Conservation (phyloP, 495 filamentous ascomycete species). For the Trichocladium antarcticum region DNA sequence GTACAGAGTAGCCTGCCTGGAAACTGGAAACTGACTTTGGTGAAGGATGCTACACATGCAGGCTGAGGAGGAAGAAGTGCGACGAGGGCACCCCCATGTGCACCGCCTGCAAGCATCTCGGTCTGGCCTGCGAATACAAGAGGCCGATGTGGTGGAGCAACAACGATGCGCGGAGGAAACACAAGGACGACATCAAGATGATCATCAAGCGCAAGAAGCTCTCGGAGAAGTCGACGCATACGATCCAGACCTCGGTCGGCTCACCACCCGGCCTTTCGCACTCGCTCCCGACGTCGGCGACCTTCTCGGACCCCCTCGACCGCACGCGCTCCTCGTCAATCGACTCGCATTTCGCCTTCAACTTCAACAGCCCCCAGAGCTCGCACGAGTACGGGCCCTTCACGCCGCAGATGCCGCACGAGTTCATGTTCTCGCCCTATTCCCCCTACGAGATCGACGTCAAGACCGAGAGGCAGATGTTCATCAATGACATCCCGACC, state of each 20-base stretch:
- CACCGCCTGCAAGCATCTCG: conserved; percentile 78
- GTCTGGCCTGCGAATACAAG: conserved; percentile 87
- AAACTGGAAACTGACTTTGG: conserved; percentile 22
- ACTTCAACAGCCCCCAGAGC: conserved; percentile 55
- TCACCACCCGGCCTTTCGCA: conserved; percentile 73
- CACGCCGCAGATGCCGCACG: conserved; percentile 39
- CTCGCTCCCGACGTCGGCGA: conserved; percentile 69
- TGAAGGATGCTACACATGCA: conserved; percentile 93
- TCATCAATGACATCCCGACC: conserved; percentile 78
- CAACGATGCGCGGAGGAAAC: conserved; percentile 66
- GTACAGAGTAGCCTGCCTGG: neutral
- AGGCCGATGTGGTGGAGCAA: conserved; percentile 95
- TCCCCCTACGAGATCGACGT: conserved; percentile 89
- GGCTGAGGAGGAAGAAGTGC: conserved; percentile 92
- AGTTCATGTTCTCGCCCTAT: conserved; percentile 45
- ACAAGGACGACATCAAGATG: conserved; percentile 93
- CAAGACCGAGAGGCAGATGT: conserved; percentile 90
- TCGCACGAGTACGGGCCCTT: conserved; percentile 52
- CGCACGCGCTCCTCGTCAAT: conserved; percentile 63
- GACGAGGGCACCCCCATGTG: conserved; percentile 84
- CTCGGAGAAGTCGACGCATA: conserved; percentile 63
- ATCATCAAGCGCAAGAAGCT: conserved; percentile 96
- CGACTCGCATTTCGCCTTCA: conserved; percentile 67
- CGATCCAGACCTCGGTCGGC: conserved; percentile 43
- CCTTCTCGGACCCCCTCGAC: conserved; percentile 60